These are phyloP conservation scores for Citrus medica DNA, from an alignment of 345 rosid genomes.

Conservation along the genomic window DNA sequence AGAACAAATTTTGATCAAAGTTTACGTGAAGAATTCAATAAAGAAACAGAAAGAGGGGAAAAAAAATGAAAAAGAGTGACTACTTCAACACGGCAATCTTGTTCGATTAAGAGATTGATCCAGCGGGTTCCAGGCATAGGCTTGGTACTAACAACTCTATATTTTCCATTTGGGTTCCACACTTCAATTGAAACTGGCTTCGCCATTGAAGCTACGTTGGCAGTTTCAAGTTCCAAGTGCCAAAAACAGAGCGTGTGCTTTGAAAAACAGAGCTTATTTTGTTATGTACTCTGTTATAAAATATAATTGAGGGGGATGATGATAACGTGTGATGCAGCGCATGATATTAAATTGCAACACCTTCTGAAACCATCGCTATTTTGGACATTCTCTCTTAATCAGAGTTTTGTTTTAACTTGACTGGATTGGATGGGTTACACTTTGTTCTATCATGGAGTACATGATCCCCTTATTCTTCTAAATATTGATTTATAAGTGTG, in stretches of 20 bases:
- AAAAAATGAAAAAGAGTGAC: background rate
- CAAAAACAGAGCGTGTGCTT: background rate
- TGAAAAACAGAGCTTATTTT: background rate
- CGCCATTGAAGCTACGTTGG: constrained; percentile 49
- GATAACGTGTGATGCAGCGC: background rate
- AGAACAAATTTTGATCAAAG: background rate
- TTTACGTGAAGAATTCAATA: background rate
- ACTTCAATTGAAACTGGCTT: constrained; percentile 92
- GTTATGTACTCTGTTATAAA: background rate
- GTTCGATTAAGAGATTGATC: constrained; percentile 87
- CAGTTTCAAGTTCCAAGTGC: background rate
- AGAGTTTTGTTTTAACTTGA: background rate
- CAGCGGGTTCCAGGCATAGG: constrained; percentile 99
- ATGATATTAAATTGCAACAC: background rate
- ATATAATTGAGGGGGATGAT: no score
- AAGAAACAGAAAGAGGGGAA: background rate
- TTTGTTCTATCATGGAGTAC: no score
- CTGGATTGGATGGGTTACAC: no score
- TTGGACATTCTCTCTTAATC: background rate
- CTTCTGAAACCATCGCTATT: background rate
- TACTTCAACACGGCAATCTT: constrained; percentile 95
- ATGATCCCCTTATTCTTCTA: no score
- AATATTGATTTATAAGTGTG: no score
- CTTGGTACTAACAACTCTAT: constrained; percentile 93
- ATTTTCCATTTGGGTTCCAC: constrained; percentile 84